Evolutionary conservation across 352 stramenopile genomes (phyloP).

Genomic region (Pilasporangium apinafurcum): DNA sequence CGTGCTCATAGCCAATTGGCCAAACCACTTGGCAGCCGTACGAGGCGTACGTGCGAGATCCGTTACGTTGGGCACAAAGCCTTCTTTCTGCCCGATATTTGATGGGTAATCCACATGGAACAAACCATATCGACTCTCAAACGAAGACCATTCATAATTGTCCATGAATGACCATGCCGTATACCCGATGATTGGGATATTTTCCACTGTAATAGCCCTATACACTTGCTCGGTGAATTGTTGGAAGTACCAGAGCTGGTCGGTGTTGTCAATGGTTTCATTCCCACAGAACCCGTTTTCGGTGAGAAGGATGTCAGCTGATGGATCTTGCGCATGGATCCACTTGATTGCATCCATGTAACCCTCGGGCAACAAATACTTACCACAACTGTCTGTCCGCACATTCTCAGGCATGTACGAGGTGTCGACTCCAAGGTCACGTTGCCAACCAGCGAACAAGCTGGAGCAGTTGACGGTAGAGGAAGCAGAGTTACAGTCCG

Average conservation of each 20-base stretch:
- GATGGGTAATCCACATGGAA: slow-evolving; percentile 41
- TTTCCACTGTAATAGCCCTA: slow-evolving; percentile 39
- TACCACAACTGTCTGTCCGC: slow-evolving; percentile 23
- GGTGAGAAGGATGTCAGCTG: slow-evolving; percentile 45
- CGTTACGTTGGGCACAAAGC: slow-evolving; percentile 8
- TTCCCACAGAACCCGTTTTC: slow-evolving; percentile 66
- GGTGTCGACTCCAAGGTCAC: slow-evolving; percentile 46
- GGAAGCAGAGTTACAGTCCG: slow-evolving; percentile 29
- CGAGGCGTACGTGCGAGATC: slow-evolving; percentile 30
- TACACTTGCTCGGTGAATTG: slow-evolving; percentile 49
- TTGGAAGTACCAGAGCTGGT: slow-evolving; percentile 61
- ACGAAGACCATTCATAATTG: slow-evolving; percentile 93
- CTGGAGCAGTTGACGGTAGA: slow-evolving; percentile 26
- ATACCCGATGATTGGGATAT: slow-evolving; percentile 85
- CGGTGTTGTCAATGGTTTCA: slow-evolving; percentile 30
- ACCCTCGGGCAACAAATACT: slow-evolving; percentile 31
- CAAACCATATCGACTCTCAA: slow-evolving; percentile 42
- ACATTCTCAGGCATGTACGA: slow-evolving; percentile 48
- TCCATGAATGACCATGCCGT: slow-evolving; percentile 93
- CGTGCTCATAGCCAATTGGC: slow-evolving; percentile 38
- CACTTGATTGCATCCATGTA: slow-evolving; percentile 65
- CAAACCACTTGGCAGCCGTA: slow-evolving; percentile 55
- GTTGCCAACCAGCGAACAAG: slow-evolving; percentile 27
- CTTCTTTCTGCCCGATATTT: slow-evolving; percentile 17
- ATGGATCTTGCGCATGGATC: slow-evolving; percentile 46